Percentiles rank a stretch among this genome's conserved stretches.
These are phyloP conservation scores for Scheffersomyces stambukii DNA, from an alignment of 1,139 yeast genomes.

Conservation along the genomic window DNA sequence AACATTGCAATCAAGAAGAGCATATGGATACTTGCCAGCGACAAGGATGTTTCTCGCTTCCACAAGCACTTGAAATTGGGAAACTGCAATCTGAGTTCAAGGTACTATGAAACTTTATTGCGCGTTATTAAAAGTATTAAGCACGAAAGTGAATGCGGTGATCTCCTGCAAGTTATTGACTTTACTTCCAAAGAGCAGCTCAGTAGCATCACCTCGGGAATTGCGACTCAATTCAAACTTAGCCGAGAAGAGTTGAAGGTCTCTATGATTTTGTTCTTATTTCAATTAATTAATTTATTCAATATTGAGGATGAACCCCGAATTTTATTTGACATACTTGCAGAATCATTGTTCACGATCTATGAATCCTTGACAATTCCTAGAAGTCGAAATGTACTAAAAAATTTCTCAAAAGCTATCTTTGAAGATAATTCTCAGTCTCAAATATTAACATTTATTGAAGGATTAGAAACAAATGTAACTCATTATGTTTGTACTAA, in stretches of 20 bases:
- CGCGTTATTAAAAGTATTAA: constrained; percentile 1
- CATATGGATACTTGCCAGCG: constrained; percentile 51
- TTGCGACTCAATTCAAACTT: too few relatives aligned
- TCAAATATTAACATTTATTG: too few relatives aligned
- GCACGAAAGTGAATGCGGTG: neutral
- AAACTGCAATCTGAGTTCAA: constrained; percentile 47
- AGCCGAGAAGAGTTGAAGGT: too few relatives aligned
- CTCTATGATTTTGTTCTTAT: constrained; percentile 6
- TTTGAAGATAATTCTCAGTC: too few relatives aligned
- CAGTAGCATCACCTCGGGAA: constrained; percentile 3
- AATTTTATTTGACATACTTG: too few relatives aligned
- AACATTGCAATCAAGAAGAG: constrained; percentile 32
- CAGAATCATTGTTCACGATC: too few relatives aligned
- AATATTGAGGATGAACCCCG: constrained; percentile 1
- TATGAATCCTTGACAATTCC: constrained; percentile 1
- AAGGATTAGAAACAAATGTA: too few relatives aligned
- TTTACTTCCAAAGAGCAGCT: constrained; percentile 7
- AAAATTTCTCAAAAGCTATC: too few relatives aligned
- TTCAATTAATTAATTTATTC: constrained; percentile 4
- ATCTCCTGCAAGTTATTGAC: constrained; percentile 7
- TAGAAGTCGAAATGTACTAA: constrained; percentile 3
- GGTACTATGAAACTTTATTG: constrained; percentile 33
- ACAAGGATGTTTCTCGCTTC: constrained; percentile 37
- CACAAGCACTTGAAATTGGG: constrained; percentile 47
- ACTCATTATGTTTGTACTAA: too few relatives aligned